Evolutionary conservation across 2,329 filamentous ascomycete species (phyloP).

Genomic region (Thyridium curvatum): DNA sequence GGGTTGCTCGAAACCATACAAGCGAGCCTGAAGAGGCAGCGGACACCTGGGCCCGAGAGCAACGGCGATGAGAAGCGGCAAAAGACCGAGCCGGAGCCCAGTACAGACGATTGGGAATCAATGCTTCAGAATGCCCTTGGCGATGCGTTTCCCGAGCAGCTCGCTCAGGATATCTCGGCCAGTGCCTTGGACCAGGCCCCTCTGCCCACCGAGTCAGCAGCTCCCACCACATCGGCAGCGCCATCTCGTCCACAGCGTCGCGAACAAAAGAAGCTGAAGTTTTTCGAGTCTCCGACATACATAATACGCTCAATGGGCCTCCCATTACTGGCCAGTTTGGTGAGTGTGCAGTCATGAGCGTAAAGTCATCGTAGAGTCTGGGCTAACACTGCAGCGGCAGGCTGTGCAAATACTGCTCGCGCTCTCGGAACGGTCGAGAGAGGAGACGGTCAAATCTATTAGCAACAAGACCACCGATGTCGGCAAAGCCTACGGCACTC

Average conservation of each 20-base stretch:
- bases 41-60: slow-evolving; percentile 10
- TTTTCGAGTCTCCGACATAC: slow-evolving; percentile 22
- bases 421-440: slow-evolving; percentile 23
- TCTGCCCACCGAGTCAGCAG: not conserved
- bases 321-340: slow-evolving; percentile 23
- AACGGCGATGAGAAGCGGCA: slow-evolving; percentile 13
- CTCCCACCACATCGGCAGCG: not conserved
- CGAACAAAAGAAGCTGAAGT: slow-evolving; percentile 24
- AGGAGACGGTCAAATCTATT: slow-evolving; percentile 19
- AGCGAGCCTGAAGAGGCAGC: slow-evolving; percentile 14
- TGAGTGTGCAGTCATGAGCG: slow-evolving; percentile 9
- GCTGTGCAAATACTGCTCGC: slow-evolving; percentile 30
- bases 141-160: slow-evolving; percentile 11
- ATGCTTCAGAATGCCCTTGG: slow-evolving; percentile 22
- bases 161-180: not conserved
- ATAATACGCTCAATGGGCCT: slow-evolving; percentile 28
- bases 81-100: slow-evolving; percentile 12
- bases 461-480: slow-evolving; percentile 22
- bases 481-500: slow-evolving; percentile 23
- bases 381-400: slow-evolving; percentile 3
- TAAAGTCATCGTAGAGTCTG: too few species aligned
- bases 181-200: not conserved
- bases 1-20: slow-evolving; percentile 7
- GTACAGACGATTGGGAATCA: slow-evolving; percentile 5
- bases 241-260: slow-evolving; percentile 1